Conservation (phyloP, 805 yeast species). For the Wickerhamomyces silvicola region DNA sequence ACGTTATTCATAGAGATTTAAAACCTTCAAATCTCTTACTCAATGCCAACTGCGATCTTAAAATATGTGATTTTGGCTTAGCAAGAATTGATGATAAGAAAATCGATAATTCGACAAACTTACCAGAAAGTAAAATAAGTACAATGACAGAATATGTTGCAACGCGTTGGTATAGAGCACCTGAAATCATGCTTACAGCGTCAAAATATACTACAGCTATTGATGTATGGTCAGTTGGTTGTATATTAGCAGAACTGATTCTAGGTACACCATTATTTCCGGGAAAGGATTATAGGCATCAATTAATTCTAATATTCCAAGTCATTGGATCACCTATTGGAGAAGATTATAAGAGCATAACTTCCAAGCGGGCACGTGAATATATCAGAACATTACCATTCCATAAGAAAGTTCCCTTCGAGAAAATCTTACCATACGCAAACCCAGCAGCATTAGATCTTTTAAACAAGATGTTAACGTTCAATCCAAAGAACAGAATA, state of each 20-base stretch:
- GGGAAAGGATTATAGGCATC: constrained; percentile 91
- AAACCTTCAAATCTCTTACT: constrained; percentile 84
- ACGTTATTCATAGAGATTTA: constrained; percentile 87
- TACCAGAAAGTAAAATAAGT: constrained; percentile 57
- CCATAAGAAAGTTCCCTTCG: constrained; percentile 52
- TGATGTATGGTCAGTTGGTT: constrained; percentile 96
- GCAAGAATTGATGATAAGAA: constrained; percentile 43
- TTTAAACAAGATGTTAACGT: constrained; percentile 63
- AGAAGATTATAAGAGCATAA: constrained; percentile 70
- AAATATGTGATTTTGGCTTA: constrained; percentile 90
- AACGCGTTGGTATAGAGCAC: constrained; percentile 96
- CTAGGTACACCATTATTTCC: constrained; percentile 86
- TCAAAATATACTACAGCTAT: constrained; percentile 92
- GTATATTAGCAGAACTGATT: constrained; percentile 87
- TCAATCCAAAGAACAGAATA: constrained; percentile 78
- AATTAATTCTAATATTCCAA: constrained; percentile 76
- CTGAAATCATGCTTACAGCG: constrained; percentile 93
- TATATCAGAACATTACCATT: constrained; percentile 77
- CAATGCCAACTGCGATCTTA: constrained; percentile 89
- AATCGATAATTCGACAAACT: constrained; percentile 33
- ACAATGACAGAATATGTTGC: constrained; percentile 97
- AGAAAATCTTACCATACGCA: constrained; percentile 37
- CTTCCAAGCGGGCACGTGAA: constrained; percentile 80
- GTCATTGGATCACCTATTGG: constrained; percentile 82
- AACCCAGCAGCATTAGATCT: constrained; percentile 67